Percentiles rank a stretch among this genome's conserved stretches.
These are phyloP conservation scores for Lactarius akahatsu DNA, from an alignment of 768 basidiomycete genomes.

Conservation along the genomic window DNA sequence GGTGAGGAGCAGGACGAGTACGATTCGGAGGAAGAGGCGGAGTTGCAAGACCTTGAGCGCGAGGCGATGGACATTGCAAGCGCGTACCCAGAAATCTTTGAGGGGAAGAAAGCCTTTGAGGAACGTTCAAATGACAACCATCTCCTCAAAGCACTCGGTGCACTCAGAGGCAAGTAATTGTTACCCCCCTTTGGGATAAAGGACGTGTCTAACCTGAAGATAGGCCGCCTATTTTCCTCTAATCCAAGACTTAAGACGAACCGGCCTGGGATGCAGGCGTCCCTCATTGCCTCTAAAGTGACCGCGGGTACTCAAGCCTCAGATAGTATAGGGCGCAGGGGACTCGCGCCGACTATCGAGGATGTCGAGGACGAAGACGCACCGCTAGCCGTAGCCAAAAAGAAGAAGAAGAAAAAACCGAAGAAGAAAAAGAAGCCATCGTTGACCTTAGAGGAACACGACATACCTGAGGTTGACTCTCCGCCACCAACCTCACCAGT, in stretches of 20 bases:
- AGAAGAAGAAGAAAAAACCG: conserved; percentile 76
- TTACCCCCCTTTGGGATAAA: neutral
- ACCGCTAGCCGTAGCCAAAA: conserved; percentile 40
- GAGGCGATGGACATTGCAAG: conserved; percentile 74
- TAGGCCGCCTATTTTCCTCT: conserved; percentile 63
- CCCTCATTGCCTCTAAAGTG: neutral
- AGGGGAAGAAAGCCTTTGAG: conserved; percentile 43
- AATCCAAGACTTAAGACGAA: conserved; percentile 21
- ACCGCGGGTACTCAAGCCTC: neutral
- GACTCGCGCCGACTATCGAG: conserved; percentile 57
- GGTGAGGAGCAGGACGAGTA: conserved; percentile 46
- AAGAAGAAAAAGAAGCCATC: conserved; percentile 62
- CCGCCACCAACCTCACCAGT: conserved; percentile 30
- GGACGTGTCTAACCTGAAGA: neutral
- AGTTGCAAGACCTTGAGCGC: conserved; percentile 55
- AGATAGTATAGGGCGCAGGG: conserved; percentile 31
- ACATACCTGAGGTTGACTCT: conserved; percentile 27
- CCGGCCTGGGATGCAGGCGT: conserved; percentile 7
- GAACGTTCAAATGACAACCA: conserved; percentile 69
- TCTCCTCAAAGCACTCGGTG: conserved; percentile 73
- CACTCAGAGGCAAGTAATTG: conserved; percentile 57
- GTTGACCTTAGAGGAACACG: conserved; percentile 30
- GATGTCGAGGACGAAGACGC: conserved; percentile 74
- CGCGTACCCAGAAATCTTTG: conserved; percentile 56
- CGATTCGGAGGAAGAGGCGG: conserved; percentile 69